Conservation (phyloP, 2,329 filamentous ascomycete species). For the Aciculosporium take region DNA sequence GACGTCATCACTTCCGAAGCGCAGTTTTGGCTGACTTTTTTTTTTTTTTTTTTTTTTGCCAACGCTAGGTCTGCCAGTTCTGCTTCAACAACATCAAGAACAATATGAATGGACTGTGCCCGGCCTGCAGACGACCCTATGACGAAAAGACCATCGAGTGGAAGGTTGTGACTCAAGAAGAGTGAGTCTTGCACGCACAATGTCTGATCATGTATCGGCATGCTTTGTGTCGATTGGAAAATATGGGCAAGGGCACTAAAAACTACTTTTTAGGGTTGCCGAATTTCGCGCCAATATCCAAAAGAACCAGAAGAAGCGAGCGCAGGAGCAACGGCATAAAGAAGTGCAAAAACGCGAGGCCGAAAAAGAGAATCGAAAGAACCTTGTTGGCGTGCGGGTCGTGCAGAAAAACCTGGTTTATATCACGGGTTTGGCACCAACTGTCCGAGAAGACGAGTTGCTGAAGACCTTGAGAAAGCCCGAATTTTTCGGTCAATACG, state of each 20-base stretch:
- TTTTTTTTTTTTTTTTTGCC: background rate
- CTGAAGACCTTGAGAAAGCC: conserved; percentile 78
- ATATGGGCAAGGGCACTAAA: conserved; percentile 2
- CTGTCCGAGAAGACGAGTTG: conserved; percentile 80
- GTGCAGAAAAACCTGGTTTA: conserved; percentile 99
- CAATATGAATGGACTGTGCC: conserved; percentile 93
- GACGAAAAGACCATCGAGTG: conserved; percentile 96
- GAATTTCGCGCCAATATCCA: conserved; percentile 65
- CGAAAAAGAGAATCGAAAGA: conserved; percentile 89
- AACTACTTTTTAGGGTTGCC: conserved; percentile 40
- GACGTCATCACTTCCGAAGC: background rate
- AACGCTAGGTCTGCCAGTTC: conserved; percentile 82
- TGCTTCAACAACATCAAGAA: conserved; percentile 99
- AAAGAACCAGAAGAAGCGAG: conserved; percentile 87
- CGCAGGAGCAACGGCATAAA: conserved; percentile 70
- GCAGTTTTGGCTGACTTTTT: background rate
- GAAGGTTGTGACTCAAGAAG: conserved; percentile 87
- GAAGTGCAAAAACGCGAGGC: conserved; percentile 94
- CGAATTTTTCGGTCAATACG: conserved; percentile 96
- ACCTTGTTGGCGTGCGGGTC: conserved; percentile 85
- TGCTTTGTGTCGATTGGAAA: background rate
- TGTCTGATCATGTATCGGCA: background rate
- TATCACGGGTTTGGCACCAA: conserved; percentile 85
- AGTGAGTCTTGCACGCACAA: conserved; percentile 45
- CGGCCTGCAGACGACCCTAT: conserved; percentile 90